These are phyloP conservation scores for Boechera divaricarpa DNA, from an alignment of 345 rosid species.

Conservation along the genomic window DNA sequence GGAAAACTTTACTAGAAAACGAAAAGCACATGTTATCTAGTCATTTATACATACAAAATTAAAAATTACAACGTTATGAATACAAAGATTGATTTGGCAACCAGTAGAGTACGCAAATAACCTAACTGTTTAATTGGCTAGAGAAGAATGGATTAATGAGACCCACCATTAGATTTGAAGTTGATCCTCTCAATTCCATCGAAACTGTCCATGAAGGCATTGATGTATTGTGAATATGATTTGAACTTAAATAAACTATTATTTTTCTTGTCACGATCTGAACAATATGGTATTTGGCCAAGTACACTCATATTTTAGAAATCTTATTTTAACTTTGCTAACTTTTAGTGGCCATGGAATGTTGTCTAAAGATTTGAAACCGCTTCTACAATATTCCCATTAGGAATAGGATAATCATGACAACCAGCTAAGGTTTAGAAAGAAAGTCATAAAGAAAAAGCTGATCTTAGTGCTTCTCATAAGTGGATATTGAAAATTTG, in stretches of 20 bases:
- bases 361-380: slow-evolving; percentile 49
- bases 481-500: slow-evolving; percentile 34
- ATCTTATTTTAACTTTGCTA: slow-evolving; percentile 27
- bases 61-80: slow-evolving; percentile 7
- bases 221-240: slow-evolving; percentile 38
- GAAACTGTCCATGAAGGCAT: slow-evolving; percentile 8
- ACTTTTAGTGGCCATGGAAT: slow-evolving; percentile 30
- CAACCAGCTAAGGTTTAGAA: slow-evolving; percentile 36
- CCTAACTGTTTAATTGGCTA: slow-evolving; percentile 37
- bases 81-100: slow-evolving; percentile 8
- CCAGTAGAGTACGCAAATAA: slow-evolving; percentile 28
- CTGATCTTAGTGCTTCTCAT: slow-evolving; percentile 44
- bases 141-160: slow-evolving; percentile 29
- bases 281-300: slow-evolving; percentile 39
- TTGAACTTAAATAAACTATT: neutral
- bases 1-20: slow-evolving; percentile 4
- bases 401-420: slow-evolving; percentile 39
- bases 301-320: slow-evolving; percentile 36
- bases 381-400: slow-evolving; percentile 32
- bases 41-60: neutral
- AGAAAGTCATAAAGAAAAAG: slow-evolving; percentile 46
- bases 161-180: slow-evolving; percentile 34
- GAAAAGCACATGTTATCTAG: slow-evolving; percentile 31
- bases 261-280: slow-evolving; percentile 24
- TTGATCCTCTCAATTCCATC: slow-evolving; percentile 30